Evolutionary conservation across 129 eudicot genomes (phyloP).

Genomic region (Helichrysum umbraculigerum): DNA sequence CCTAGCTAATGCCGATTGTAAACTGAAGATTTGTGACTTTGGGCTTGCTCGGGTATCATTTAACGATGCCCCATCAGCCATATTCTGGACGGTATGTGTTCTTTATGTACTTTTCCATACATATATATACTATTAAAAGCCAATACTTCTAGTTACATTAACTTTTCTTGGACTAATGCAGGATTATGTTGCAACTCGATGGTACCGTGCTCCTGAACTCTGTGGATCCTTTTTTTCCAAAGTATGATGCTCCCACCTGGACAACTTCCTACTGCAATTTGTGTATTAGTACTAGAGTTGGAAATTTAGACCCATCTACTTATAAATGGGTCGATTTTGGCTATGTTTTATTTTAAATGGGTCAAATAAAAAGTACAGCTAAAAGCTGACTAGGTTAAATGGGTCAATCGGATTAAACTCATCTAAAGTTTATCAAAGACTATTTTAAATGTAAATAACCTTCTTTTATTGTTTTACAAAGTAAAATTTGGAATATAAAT

Average conservation of each 20-base stretch:
- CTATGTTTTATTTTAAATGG: not conserved
- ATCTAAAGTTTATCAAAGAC: not conserved
- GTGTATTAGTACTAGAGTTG: not conserved
- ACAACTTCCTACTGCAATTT: not conserved
- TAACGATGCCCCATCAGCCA: conserved; percentile 68
- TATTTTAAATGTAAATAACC: not conserved
- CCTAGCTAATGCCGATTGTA: conserved; percentile 79
- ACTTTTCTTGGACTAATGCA: conserved; percentile 18
- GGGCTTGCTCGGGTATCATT: conserved; percentile 80
- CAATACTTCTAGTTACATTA: conserved; percentile 4
- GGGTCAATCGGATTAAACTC: not conserved
- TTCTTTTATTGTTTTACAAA: too few relatives aligned
- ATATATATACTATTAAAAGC: not conserved
- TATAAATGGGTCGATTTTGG: conserved; percentile 6
- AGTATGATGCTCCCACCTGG: conserved; percentile 37
- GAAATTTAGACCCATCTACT: not conserved
- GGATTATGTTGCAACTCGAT: conserved; percentile 93
- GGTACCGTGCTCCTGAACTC: conserved; percentile 96
- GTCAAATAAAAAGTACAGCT: not conserved
- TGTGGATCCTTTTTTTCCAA: conserved; percentile 94
- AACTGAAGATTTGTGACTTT: conserved; percentile 72
- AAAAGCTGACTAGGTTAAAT: not conserved
- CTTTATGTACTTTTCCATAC: not conserved
- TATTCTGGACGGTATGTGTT: conserved; percentile 65
- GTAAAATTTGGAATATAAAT: too few relatives aligned